Base-by-base conservation (phyloP, 306 rosid species). In the Oemleria cerasiformis region DNA sequence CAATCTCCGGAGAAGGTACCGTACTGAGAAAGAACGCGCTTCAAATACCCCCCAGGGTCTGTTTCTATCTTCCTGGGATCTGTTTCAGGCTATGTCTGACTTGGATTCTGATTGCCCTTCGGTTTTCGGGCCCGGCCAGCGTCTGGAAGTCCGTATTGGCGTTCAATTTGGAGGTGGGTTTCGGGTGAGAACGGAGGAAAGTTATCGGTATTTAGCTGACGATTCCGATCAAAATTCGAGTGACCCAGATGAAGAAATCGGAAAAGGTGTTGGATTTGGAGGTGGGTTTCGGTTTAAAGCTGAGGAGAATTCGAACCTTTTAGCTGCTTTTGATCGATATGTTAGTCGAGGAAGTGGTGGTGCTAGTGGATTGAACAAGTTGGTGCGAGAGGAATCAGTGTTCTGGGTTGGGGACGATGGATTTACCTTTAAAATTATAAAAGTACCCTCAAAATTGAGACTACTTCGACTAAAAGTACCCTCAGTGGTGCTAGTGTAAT, bases 1-100 rank as follows among this genome's bases (percentile, higher is more conserved):
- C 70, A 88, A 88, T 11, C 90, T 91, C 8, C 79, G 97, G 0
- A 91, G 86, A 54, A 92, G 90, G 8, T 91, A 85, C 78, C 88
- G 92, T 7, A 80, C 89, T 25, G 97, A 91, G 82, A 75, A 83
- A 53, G 92, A 86, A 40, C 87, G 88, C 4, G 88, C 86, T 7
- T 68, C 80, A 16, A 51, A 77, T 59, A 87, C 87, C 0, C 68
- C 82, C 8, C 67, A 86, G 0, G 71, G 44, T 3, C 54, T 83
- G 4, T 79, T 82, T 48, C 70, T 70, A 42, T 83, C 94, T 1
- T 78, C 92, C 0, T 90, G 92, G 92, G 86, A 83, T 49, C 86
- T 84, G 42, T 88, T 88, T 73, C 87, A 80, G 76, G 76, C 80
- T 6, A 83, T 90, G 88, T 87, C 84, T 53, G 80, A 80, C 16